Percentiles rank a stretch among this genome's conserved stretches.
Evolutionary conservation across 805 yeast genomes (phyloP).

Genomic region (Lachancea fermentati): DNA sequence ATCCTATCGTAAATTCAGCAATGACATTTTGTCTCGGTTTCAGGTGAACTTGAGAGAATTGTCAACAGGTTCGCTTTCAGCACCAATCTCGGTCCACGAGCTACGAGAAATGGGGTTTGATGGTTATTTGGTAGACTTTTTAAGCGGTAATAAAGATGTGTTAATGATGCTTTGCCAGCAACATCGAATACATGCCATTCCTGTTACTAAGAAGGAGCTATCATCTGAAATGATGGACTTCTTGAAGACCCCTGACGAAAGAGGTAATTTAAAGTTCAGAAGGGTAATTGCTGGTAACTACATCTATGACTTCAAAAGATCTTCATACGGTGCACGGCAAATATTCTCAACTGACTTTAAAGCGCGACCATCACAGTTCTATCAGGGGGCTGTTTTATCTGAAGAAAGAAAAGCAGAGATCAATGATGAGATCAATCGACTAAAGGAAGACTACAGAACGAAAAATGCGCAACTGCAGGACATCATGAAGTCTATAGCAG

Average conservation of each 20-base stretch:
- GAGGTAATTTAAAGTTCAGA: constrained; percentile 43
- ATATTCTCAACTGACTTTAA: constrained; percentile 33
- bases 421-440: constrained; percentile 12
- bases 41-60: constrained; percentile 56
- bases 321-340: constrained; percentile 61
- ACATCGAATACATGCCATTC: constrained; percentile 49
- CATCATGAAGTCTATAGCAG: constrained; percentile 16
- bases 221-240: constrained; percentile 35
- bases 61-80: constrained; percentile 15
- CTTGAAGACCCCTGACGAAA: constrained; percentile 32
- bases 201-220: constrained; percentile 50
- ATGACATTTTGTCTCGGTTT: constrained; percentile 38
- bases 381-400: constrained; percentile 22
- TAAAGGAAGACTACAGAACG: constrained; percentile 11
- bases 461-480: constrained; percentile 6
- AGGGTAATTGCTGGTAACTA: constrained; percentile 58
- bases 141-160: constrained; percentile 69
- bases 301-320: constrained; percentile 45
- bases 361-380: constrained; percentile 18
- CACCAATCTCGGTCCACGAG: constrained; percentile 29
- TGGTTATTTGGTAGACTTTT: constrained; percentile 65
- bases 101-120: constrained; percentile 62
- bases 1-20: constrained; percentile 44
- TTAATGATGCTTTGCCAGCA: constrained; percentile 62
- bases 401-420: constrained; percentile 21